Conservation (phyloP, 176 grass and related monocot species). For the Elymus sibiricus region DNA sequence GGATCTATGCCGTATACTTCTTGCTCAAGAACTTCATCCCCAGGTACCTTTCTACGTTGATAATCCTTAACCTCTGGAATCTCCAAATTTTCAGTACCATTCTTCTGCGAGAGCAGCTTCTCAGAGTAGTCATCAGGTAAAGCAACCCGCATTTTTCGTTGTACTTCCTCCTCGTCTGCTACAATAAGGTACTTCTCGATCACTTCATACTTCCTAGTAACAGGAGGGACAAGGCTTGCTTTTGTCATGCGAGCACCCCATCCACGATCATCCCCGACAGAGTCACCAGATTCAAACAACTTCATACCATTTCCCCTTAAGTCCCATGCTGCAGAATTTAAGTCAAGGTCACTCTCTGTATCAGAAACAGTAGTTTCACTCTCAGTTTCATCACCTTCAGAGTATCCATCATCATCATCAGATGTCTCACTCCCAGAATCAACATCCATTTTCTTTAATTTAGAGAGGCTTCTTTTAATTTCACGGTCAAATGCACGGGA, state of each 20-base stretch:
- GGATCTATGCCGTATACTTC: conserved; percentile 99
- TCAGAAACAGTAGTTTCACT: conserved; percentile 80
- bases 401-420: conserved; percentile 81
- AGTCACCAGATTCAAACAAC: conserved; percentile 54
- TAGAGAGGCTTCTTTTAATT: conserved; percentile 98
- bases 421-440: conserved; percentile 96
- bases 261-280: conserved; percentile 71
- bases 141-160: conserved; percentile 82
- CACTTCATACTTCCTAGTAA: conserved; percentile 97
- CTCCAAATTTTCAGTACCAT: conserved; percentile 78
- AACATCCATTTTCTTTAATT: conserved; percentile 82
- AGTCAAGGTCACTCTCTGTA: conserved; percentile 81
- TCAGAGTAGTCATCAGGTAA: conserved; percentile 96
- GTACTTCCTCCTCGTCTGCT: conserved; percentile 88
- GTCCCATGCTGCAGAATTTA: conserved; percentile 72
- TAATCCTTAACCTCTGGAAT: conserved; percentile 99
- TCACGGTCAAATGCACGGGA: conserved; percentile 78
- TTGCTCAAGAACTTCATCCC: conserved; percentile 89
- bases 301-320: conserved; percentile 56
- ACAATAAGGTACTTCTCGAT: conserved; percentile 95
- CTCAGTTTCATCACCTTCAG: conserved; percentile 79
- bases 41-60: conserved; percentile 83
- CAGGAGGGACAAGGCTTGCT: conserved; percentile 93
- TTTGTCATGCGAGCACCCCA: conserved; percentile 99
- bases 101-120: conserved; percentile 88